phyloP scores from a whole-genome alignment of 2,329 filamentous ascomycete genomes.

The Zarea fungicola region DNA sequence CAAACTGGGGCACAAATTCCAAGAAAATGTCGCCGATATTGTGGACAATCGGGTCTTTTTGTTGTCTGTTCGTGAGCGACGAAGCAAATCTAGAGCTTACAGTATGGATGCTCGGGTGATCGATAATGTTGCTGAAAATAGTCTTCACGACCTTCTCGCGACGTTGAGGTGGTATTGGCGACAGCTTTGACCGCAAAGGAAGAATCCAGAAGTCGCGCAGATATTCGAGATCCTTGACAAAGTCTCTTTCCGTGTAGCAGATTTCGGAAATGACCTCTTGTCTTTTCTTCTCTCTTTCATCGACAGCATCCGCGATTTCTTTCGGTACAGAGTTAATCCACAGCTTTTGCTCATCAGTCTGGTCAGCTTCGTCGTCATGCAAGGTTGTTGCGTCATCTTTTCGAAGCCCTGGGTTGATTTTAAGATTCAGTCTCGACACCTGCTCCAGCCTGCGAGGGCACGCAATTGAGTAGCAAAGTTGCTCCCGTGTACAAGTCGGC shows the following conservation, averaged over 20 bases:
- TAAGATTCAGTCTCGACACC: slow-evolving; percentile 88
- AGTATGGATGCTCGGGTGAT: slow-evolving; percentile 71
- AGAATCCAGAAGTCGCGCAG: slow-evolving; percentile 98
- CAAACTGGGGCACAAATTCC: slow-evolving; percentile 85
- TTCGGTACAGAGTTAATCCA: slow-evolving; percentile 99
- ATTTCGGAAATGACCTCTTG: slow-evolving; percentile 98
- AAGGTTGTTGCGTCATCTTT: slow-evolving; percentile 50
- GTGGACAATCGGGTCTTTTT: slow-evolving; percentile 81
- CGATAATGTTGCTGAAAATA: slow-evolving; percentile 94
- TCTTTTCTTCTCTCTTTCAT: slow-evolving; percentile 90
- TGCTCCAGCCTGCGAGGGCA: slow-evolving; percentile 92
- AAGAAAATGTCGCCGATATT: slow-evolving; percentile 93
- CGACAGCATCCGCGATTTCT: slow-evolving; percentile 84
- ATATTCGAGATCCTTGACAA: slow-evolving; percentile 98
- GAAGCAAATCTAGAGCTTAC: slow-evolving; percentile 88
- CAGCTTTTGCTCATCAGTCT: slow-evolving; percentile 92
- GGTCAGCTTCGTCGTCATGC: slow-evolving; percentile 75
- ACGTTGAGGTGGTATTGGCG: slow-evolving; percentile 82
- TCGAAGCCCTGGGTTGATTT: slow-evolving; percentile 83
- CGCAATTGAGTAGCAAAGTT: slow-evolving; percentile 95
- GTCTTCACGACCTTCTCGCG: slow-evolving; percentile 88
- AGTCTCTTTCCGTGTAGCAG: slow-evolving; percentile 97
- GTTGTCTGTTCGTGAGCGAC: slow-evolving; percentile 82
- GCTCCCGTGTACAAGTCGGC: slow-evolving; percentile 91
- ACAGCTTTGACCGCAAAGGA: slow-evolving; percentile 73